Base-by-base conservation (phyloP, 2,329 filamentous ascomycete species). In the Calonectria fujianensis region DNA sequence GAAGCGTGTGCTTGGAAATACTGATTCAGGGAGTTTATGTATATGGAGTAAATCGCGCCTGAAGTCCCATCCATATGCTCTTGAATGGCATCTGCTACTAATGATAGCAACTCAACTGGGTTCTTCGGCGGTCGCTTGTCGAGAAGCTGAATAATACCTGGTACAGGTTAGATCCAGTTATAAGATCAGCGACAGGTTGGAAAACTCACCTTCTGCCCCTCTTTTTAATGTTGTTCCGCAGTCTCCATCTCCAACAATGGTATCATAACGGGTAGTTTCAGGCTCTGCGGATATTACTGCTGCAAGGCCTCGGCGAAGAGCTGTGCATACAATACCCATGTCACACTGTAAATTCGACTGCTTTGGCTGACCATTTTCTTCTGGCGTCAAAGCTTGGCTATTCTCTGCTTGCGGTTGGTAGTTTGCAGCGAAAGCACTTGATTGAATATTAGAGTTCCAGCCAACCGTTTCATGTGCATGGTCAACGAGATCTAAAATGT, bases 21-120 rank as follows among this genome's bases (percentile, higher is more conserved):
- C 8, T 75, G 89, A 20, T 91, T 90, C 3, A 96, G 88, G 0
- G 94, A 91, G 79, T 94, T 95, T 63, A 95, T 85, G 86, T 94
- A 95, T 79, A 96, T 95, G 67, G 93, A 91, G 82, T 94, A 94
- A 61, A 95, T 89, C 18, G 93, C 93, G 45, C 93, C 93, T 0
- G 91, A 93, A 9, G 93, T 95, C 66, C 93, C 94, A 81, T 94
- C 93, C 93, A 95, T 95, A 18, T 63, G 31, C 14, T 54, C 32
- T 54, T 59, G 51, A 52, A 27, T 24, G 32, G 27, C 13, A 7
- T 18, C 41, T 20, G 39, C 39, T n/a, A 51, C n/a, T 18, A 51
- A 7, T 16, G 39, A 29, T 13, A 51, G 63, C 20, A 61, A n/a
- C 20, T 61, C 57, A 16, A 39, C 32, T 3, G 59, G 9, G 64